phyloP scores from a whole-genome alignment of 352 stramenopile species.

The Phytophthora fragariaefolia region DNA sequence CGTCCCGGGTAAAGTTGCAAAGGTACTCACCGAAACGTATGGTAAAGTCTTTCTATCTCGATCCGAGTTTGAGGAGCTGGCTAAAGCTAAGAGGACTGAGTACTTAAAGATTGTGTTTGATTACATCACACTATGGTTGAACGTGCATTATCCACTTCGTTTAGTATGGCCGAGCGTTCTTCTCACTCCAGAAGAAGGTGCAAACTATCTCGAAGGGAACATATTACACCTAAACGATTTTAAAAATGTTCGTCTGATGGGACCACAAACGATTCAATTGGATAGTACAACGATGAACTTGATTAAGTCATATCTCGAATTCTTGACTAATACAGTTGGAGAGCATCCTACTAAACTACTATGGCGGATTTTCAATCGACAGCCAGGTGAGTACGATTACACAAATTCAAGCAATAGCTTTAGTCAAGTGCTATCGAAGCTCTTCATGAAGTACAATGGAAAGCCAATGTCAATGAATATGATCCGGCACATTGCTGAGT shows the following conservation, averaged over 20 bases:
- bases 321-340: slow-evolving; percentile 1
- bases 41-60: slow-evolving; percentile 8
- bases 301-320: slow-evolving; percentile 2
- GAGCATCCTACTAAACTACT: neutral
- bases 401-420: neutral
- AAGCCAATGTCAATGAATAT: slow-evolving; percentile 13
- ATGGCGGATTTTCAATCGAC: slow-evolving; percentile 1
- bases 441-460: slow-evolving; percentile 9
- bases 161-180: slow-evolving; percentile 3
- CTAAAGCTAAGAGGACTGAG: slow-evolving; percentile 1
- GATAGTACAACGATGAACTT: slow-evolving; percentile 5
- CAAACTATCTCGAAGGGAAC: slow-evolving; percentile 2
- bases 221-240: slow-evolving; percentile 4
- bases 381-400: slow-evolving; percentile 10
- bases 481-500: slow-evolving; percentile 3
- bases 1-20: neutral
- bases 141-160: slow-evolving; percentile 8
- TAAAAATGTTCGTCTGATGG: slow-evolving; percentile 3
- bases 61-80: slow-evolving; percentile 1
- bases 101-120: slow-evolving; percentile 9
- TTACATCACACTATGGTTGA: slow-evolving; percentile 6
- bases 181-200: neutral
- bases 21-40: neutral
- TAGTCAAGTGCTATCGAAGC: slow-evolving; percentile 7
- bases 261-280: slow-evolving; percentile 1